phyloP scores from a whole-genome alignment of 2,329 filamentous ascomycete genomes.

The Pestalotiopsis sp. region DNA sequence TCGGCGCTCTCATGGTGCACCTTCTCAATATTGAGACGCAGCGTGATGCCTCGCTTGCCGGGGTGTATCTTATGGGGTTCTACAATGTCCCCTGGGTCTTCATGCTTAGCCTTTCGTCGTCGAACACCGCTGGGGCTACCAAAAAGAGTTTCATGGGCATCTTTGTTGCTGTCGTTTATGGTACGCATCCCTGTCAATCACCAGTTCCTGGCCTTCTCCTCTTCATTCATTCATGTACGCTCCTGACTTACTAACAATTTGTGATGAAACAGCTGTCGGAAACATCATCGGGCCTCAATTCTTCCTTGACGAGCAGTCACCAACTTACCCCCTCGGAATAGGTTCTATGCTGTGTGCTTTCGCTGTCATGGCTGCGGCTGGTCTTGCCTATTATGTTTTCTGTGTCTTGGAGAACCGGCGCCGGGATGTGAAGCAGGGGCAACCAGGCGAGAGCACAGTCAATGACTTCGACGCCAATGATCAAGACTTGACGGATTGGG shows the following conservation, averaged over 20 bases:
- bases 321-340: constrained; percentile 30
- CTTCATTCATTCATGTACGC: not conserved
- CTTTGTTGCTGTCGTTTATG: constrained; percentile 31
- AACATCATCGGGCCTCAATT: constrained; percentile 35
- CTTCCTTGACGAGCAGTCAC: constrained; percentile 28
- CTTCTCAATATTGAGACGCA: not conserved
- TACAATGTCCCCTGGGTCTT: constrained; percentile 34
- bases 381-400: not conserved
- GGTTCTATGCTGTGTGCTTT: constrained; percentile 30
- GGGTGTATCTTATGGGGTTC: not conserved
- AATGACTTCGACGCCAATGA: not conserved
- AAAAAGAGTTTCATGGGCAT: constrained; percentile 34
- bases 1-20: not conserved
- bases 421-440: not conserved
- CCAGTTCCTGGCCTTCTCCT: not conserved
- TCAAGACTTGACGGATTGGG: not conserved
- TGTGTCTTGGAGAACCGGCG: not conserved
- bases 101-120: constrained; percentile 31
- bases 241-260: not conserved
- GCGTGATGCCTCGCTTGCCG: not conserved
- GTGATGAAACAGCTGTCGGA: constrained; percentile 19
- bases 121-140: constrained; percentile 31
- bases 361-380: not conserved
- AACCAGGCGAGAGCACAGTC: not conserved
- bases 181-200: not conserved